Conservation (phyloP, 129 eudicot genomes). For the Saussurea involucrata region DNA sequence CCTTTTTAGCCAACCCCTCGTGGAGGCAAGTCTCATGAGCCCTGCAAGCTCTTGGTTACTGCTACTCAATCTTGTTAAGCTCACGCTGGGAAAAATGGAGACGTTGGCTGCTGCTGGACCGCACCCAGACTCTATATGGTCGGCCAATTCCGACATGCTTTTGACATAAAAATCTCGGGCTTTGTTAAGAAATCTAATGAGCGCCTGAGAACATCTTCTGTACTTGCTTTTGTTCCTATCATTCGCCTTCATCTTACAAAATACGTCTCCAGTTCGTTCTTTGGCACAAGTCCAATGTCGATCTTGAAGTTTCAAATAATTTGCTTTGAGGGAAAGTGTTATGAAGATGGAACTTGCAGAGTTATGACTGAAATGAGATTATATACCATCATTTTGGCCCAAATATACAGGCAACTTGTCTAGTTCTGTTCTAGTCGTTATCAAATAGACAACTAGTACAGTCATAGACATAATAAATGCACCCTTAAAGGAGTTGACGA, state of each 20-base stretch:
- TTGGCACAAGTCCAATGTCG: neutral
- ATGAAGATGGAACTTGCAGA: neutral
- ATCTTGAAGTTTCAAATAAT: neutral
- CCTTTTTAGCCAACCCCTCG: constrained; percentile 20
- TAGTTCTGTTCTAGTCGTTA: neutral
- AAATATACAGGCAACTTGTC: too few relatives aligned
- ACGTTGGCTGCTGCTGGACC: constrained; percentile 28
- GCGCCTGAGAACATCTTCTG: constrained; percentile 14
- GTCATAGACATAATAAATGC: too few relatives aligned
- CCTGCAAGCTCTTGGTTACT: constrained; percentile 36
- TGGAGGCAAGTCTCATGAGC: constrained; percentile 34
- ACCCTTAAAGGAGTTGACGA: neutral
- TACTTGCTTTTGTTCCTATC: constrained; percentile 11
- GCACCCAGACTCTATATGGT: constrained; percentile 21
- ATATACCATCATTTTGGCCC: neutral
- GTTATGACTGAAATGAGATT: neutral
- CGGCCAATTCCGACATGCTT: constrained; percentile 36
- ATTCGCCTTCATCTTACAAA: constrained; percentile 17
- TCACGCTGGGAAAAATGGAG: constrained; percentile 36
- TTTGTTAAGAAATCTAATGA: constrained; percentile 24
- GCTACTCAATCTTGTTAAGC: constrained; percentile 7
- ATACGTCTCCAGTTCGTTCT: neutral
- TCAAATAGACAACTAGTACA: neutral
- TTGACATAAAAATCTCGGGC: constrained; percentile 33
- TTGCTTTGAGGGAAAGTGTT: neutral